Conservation (phyloP, 2,329 filamentous ascomycete genomes). For the Byssochlamys sp. region DNA sequence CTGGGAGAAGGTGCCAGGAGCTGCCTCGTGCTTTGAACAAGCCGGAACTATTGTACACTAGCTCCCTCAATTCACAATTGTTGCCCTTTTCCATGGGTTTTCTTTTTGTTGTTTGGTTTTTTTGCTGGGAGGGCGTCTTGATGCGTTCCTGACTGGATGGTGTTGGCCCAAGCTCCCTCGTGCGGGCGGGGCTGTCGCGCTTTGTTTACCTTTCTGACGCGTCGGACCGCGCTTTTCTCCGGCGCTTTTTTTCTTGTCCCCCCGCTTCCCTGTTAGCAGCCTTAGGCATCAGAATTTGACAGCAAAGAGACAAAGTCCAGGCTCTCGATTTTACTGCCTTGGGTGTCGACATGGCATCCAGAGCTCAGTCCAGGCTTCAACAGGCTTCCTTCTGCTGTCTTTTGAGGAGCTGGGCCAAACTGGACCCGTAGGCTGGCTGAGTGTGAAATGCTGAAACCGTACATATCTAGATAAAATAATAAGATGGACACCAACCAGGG, state of each 20-base stretch:
- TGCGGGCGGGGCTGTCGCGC: not conserved
- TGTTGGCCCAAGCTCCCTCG: not conserved
- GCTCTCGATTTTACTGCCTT: not conserved
- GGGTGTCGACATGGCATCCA: not conserved
- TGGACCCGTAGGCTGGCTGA: not conserved
- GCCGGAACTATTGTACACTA: slow-evolving; percentile 19
- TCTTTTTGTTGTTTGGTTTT: not conserved
- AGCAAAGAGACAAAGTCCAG: not conserved
- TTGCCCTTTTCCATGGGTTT: not conserved
- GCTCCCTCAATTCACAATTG: slow-evolving; percentile 3
- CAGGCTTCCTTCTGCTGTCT: not conserved
- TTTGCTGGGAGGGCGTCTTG: not conserved
- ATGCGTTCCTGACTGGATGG: not conserved
- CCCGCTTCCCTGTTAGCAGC: not conserved
- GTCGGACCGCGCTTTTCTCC: not conserved
- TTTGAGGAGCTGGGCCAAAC: not conserved
- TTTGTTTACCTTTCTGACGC: not conserved
- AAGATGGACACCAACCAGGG: too few species aligned
- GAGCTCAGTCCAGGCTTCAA: not conserved
- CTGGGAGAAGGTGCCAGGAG: slow-evolving; percentile 10
- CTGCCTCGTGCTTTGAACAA: slow-evolving; percentile 6
- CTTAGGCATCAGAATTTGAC: not conserved
- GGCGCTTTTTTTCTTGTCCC: not conserved
- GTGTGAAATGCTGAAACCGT: not conserved
- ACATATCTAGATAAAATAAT: too few species aligned